phyloP scores from a whole-genome alignment of 2,329 filamentous ascomycete species.

The Arthrinium phaeospermum region DNA sequence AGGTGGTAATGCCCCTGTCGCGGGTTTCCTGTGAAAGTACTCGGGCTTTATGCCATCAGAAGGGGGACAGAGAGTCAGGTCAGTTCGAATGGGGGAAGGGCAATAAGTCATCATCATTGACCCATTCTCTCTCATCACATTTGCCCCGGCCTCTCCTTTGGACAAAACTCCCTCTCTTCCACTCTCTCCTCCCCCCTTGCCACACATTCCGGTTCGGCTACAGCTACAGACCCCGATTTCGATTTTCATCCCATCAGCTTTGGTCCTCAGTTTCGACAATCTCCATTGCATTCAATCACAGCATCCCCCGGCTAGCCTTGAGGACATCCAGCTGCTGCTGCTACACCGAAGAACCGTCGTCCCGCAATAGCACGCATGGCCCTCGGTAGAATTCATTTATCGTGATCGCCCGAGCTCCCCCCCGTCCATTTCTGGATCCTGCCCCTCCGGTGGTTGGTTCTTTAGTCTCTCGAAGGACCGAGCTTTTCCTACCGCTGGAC shows the following conservation, averaged over 20 bases:
- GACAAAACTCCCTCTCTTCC: slow-evolving; percentile 17
- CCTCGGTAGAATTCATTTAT: slow-evolving; percentile 15
- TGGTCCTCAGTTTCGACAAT: background rate
- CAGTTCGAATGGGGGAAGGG: slow-evolving; percentile 14
- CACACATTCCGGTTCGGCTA: background rate
- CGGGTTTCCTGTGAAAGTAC: slow-evolving; percentile 11
- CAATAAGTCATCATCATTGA: slow-evolving; percentile 22
- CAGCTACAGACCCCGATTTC: background rate
- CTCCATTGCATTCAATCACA: background rate
- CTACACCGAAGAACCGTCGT: background rate
- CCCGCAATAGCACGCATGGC: slow-evolving; percentile 6
- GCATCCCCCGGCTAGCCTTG: background rate
- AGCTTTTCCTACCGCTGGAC: slow-evolving; percentile 14
- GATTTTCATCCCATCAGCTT: slow-evolving; percentile 4
- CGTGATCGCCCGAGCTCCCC: slow-evolving; percentile 19
- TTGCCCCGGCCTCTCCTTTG: background rate
- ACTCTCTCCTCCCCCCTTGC: slow-evolving; percentile 2
- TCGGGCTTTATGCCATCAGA: slow-evolving; percentile 18
- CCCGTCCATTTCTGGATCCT: slow-evolving; percentile 15
- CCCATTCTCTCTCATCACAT: slow-evolving; percentile 9
- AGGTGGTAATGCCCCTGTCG: slow-evolving; percentile 17
- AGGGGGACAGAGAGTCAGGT: slow-evolving; percentile 14
- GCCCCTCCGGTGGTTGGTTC: slow-evolving; percentile 21
- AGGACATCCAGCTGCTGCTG: background rate
- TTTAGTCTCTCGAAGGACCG: slow-evolving; percentile 16